Conservation (phyloP, 805 yeast species). For the Dipodascopsis uninucleata region DNA sequence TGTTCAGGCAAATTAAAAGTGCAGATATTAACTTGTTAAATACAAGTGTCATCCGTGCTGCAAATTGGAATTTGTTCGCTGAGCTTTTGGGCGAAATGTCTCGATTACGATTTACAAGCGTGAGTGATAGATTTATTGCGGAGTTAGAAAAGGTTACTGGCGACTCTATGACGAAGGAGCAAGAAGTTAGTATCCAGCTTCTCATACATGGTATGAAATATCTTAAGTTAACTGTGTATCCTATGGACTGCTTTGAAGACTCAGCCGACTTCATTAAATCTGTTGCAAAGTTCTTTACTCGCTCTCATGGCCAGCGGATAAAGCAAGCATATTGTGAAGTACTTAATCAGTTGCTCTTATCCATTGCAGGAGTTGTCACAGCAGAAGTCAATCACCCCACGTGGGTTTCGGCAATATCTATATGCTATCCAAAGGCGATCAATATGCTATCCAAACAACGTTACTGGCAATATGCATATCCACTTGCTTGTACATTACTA, state of each 20-base stretch:
- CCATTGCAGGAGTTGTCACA: slow-evolving; percentile 78
- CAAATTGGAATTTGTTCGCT: slow-evolving; percentile 92
- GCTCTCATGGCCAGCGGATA: slow-evolving; percentile 61
- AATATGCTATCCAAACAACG: slow-evolving; percentile 46
- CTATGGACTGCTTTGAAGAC: slow-evolving; percentile 87
- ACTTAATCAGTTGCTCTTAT: slow-evolving; percentile 65
- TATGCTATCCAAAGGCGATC: slow-evolving; percentile 51
- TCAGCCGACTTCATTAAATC: slow-evolving; percentile 87
- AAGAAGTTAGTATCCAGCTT: slow-evolving; percentile 62
- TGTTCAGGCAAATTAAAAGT: slow-evolving; percentile 80
- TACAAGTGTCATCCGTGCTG: slow-evolving; percentile 70
- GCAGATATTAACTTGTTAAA: slow-evolving; percentile 74
- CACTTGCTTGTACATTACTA: slow-evolving; percentile 66
- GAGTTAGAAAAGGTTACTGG: slow-evolving; percentile 68
- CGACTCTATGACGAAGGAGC: slow-evolving; percentile 38
- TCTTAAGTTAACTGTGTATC: slow-evolving; percentile 71
- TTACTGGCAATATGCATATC: slow-evolving; percentile 65
- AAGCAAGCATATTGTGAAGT: slow-evolving; percentile 82
- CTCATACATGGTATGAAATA: slow-evolving; percentile 91
- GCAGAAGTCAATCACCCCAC: slow-evolving; percentile 96
- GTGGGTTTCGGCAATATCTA: slow-evolving; percentile 79
- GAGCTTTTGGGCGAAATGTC: slow-evolving; percentile 89
- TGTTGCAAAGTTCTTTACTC: slow-evolving; percentile 73
- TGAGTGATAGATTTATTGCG: slow-evolving; percentile 88
- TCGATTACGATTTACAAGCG: slow-evolving; percentile 73